These are phyloP conservation scores for Scolecobasidium constrictum DNA, from an alignment of 2,329 filamentous ascomycete species.

Conservation along the genomic window DNA sequence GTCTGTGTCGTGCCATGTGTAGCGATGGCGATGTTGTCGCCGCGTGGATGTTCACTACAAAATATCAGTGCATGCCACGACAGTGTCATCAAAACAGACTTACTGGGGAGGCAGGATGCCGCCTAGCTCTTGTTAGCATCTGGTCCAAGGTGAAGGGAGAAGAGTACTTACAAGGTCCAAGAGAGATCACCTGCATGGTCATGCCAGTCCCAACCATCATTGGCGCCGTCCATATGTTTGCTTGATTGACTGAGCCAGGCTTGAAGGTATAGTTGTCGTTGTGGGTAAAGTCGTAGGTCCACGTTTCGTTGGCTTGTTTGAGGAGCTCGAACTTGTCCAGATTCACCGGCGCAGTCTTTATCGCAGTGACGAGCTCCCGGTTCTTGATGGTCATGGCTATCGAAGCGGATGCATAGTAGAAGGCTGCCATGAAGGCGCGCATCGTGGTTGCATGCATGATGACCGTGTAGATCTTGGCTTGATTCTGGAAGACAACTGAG, in stretches of 20 bases:
- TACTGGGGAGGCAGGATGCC: constrained; percentile 1
- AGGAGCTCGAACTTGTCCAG: constrained; percentile 34
- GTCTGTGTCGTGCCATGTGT: constrained; percentile 38
- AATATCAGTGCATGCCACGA: constrained; percentile 31
- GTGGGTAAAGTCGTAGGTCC: constrained; percentile 39
- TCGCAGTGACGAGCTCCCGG: neutral
- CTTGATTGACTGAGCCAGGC: constrained; percentile 40
- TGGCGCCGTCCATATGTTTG: constrained; percentile 41
- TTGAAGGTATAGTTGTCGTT: constrained; percentile 30
- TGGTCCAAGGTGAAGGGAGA: no score
- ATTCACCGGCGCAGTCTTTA: constrained; percentile 27
- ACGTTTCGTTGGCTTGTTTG: constrained; percentile 26
- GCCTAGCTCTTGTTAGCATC: no score
- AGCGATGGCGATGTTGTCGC: constrained; percentile 38
- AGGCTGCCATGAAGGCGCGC: neutral
- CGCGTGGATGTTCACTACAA: constrained; percentile 39
- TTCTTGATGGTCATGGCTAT: no score
- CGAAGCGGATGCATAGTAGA: neutral
- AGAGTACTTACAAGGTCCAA: constrained; percentile 43
- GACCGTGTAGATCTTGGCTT: neutral
- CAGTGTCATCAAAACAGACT: no score
- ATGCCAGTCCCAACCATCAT: constrained; percentile 36
- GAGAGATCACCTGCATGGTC: constrained; percentile 33
- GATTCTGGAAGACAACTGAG: neutral
- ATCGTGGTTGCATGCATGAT: neutral